Conservation (phyloP, 345 rosid species). For the Lepidium sativum region DNA sequence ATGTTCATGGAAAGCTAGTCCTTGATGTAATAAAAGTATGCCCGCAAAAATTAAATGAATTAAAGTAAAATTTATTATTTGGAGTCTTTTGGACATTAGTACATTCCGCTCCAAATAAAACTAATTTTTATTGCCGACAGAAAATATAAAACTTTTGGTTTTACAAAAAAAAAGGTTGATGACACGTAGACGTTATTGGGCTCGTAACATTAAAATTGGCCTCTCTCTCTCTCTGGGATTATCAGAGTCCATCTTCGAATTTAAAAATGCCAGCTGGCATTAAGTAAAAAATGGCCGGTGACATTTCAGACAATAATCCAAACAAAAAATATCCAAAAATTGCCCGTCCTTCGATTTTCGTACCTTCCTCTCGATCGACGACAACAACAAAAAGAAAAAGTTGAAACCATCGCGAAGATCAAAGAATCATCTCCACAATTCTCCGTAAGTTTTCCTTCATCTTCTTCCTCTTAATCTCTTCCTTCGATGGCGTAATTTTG, state of each 20-base stretch:
- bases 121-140: conserved; percentile 1
- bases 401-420: neutral
- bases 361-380: neutral
- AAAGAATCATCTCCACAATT: conserved; percentile 2
- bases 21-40: too few species aligned
- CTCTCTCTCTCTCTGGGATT: neutral
- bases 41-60: too few species aligned
- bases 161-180: too few species aligned
- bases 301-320: neutral
- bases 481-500: neutral
- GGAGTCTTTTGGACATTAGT: neutral
- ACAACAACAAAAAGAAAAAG: neutral
- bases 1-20: too few species aligned
- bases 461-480: neutral
- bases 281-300: neutral
- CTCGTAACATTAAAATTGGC: neutral
- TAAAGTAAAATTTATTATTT: neutral
- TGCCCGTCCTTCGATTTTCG: neutral
- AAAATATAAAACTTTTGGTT: neutral
- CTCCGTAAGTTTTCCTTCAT: conserved; percentile 13
- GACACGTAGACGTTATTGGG: neutral
- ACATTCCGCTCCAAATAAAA: neutral
- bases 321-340: neutral
- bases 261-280: conserved; percentile 15
- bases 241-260: neutral